Evolutionary conservation across 768 basidiomycete species (phyloP), one percentile per base, ranked within the genome.

Genomic region (Zangia roseola): DNA sequence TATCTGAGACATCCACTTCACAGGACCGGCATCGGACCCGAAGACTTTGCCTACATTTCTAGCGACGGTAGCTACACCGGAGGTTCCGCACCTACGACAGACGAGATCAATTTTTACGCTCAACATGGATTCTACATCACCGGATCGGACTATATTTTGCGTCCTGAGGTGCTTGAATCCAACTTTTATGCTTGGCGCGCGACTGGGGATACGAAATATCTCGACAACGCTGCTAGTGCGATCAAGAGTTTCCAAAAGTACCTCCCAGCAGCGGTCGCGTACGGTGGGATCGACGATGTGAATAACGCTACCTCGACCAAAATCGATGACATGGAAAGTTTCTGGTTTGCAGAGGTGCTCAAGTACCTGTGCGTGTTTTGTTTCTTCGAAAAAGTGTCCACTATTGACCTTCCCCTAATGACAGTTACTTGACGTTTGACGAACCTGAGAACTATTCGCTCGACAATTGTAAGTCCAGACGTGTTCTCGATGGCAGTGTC

Each of bases 141-240:
- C 13, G 55, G 63, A 5, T 25, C 62, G n/a, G 54, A 62, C 24
- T 90, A 89, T 56, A 75, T 82, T 61, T 71, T 81, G 30, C 84
- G 88, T 24, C 87, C 88, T 0, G 86, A 89, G 66, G 86, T 89
- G 17, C 76, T 89, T n/a, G 86, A 91, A 63, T 84, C 81, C 43
- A 88, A 88, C 71, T 89, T 89, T 70, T 84, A 89, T 52, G 88
- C 86, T 1, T 90, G 75, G 75, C 79, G 88, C 28, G 78, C 74
- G 14, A 88, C 86, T 4, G 88, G 88, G 0, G 72, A 89, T 55
- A 64, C 67, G 7, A 86, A 84, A 58, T 90, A 88, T 62, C 72
- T 83, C 30, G 70, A 86, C 38, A 78, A 83, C 21, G 86, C 88
- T 4, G 76, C 72, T 4, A 71, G 68, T 26, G 86, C 84, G 12